Base-by-base conservation (phyloP, 306 rosid genomes). In the Trifolium dubium region DNA sequence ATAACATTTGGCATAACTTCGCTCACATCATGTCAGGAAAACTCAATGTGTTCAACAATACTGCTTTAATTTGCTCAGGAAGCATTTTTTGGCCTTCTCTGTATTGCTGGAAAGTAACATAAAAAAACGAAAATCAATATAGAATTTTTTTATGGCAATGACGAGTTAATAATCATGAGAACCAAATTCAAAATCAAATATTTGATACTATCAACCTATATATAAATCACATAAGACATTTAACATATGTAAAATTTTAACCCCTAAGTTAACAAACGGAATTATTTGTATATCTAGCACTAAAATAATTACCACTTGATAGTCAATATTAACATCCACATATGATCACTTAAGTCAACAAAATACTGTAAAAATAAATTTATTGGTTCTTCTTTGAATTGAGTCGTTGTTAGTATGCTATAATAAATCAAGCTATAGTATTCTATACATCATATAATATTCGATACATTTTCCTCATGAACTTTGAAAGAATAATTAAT, bases 51-150 rank as follows among this genome's bases (percentile, higher is more conserved):
- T 87, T 90, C 90, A 89, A 64, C 55, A 93, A 88, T 23, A 82
- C 87, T n/a, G 91, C 89, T 74, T 89, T 90, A 8, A 93, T 88
- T 58, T 87, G 89, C 74, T 89, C 96, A 0, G 97, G 92, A 35
- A 73, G 61, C 18, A 85, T 80, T 62, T 86, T 85, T 37, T 83
- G 87, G 15, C 84, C 92, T 77, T 89, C 95, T 79, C 66, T 82
- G 81, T 84, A 87, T 86, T 90, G 97, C 97, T 90, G 92, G 29
- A 39, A 43, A 64, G 67, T 62, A 86, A 60, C 44, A 34, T 41
- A 51, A 69, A 77, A 77, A 13, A 18, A 64, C 15, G 10, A 56
- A 64, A 71, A 80, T 71, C 34, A 34, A 73, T 10, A 56, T 53
- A 53, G 11, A 9, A 53, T 3, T 12, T 17, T 17, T 31, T 30